phyloP scores from a whole-genome alignment of 108 stramenopile genomes.

The Schizochytrium sp. region DNA sequence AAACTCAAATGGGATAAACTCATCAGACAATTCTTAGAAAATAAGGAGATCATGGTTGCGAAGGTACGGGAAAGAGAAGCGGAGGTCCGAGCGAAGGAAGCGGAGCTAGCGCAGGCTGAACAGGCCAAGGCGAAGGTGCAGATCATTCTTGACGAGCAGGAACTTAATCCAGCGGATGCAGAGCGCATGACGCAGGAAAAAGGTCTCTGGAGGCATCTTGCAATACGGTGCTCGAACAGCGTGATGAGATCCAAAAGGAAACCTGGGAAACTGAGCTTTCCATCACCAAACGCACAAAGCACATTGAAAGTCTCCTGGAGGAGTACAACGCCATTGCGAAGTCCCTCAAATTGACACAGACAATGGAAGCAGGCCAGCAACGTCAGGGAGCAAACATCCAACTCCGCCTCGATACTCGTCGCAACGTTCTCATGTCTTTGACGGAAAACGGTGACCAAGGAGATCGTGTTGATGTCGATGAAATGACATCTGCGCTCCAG shows the following conservation, averaged over 20 bases:
- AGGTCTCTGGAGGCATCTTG: constrained; percentile 66
- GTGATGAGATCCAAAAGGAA: constrained; percentile 64
- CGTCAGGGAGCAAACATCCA: constrained; percentile 50
- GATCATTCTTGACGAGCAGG: constrained; percentile 66
- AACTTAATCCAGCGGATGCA: constrained; percentile 73
- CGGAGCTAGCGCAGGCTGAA: neutral
- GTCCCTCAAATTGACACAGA: constrained; percentile 63
- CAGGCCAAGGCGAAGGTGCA: constrained; percentile 59
- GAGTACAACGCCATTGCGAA: constrained; percentile 65
- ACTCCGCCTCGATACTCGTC: constrained; percentile 4
- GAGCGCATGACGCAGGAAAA: constrained; percentile 68
- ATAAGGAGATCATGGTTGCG: constrained; percentile 72
- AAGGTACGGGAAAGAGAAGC: constrained; percentile 68
- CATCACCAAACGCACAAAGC: constrained; percentile 52
- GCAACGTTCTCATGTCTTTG: constrained; percentile 34
- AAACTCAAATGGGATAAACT: constrained; percentile 88
- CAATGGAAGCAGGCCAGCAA: neutral
- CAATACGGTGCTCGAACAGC: constrained; percentile 58
- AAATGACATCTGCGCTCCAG: neutral
- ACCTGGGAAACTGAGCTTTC: constrained; percentile 67
- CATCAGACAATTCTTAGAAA: constrained; percentile 82
- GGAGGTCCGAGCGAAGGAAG: constrained; percentile 56
- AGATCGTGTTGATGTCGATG: neutral
- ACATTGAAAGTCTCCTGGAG: constrained; percentile 64
- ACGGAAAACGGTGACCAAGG: neutral